Evolutionary conservation across 2,329 filamentous ascomycete species (phyloP).

Genomic region (Blastomyces parvus): DNA sequence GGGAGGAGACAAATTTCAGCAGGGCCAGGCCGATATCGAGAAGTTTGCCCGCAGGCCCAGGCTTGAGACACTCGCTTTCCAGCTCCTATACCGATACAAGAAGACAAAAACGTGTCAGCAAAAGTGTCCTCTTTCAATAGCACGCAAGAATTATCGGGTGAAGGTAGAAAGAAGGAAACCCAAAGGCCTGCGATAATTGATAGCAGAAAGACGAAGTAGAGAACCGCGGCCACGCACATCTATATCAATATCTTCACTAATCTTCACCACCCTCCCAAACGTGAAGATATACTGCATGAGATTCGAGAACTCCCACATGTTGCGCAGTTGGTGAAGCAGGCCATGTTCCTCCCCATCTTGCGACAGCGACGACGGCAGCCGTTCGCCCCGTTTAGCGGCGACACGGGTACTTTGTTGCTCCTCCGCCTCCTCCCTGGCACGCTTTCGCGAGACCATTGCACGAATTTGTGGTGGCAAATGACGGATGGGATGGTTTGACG

Average conservation of each 20-base stretch:
- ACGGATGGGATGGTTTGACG: conserved; percentile 1
- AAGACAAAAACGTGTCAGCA: not conserved
- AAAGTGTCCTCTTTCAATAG: not conserved
- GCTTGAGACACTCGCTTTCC: conserved; percentile 78
- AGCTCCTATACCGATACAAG: conserved; percentile 53
- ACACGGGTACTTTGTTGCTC: conserved; percentile 25
- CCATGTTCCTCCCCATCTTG: conserved; percentile 31
- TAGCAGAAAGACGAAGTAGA: not conserved
- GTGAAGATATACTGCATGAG: conserved; percentile 87
- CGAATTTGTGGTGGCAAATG: not conserved
- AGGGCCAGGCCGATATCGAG: conserved; percentile 74
- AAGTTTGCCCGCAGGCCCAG: conserved; percentile 59
- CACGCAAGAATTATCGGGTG: not conserved
- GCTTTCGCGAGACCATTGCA: conserved; percentile 47
- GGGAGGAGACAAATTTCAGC: conserved; percentile 87
- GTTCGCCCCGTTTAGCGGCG: not conserved
- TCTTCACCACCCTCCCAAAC: conserved; percentile 82
- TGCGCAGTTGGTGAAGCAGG: conserved; percentile 61
- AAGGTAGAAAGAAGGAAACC: not conserved
- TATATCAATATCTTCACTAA: conserved; percentile 78
- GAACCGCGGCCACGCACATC: conserved; percentile 52
- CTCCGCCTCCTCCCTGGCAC: conserved; percentile 47
- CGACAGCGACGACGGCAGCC: conserved; percentile 24
- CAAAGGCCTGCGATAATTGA: not conserved
- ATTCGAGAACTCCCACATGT: conserved; percentile 93